These are phyloP conservation scores for Epipyxis sp. DNA, from an alignment of 108 stramenopile species.

Conservation along the genomic window DNA sequence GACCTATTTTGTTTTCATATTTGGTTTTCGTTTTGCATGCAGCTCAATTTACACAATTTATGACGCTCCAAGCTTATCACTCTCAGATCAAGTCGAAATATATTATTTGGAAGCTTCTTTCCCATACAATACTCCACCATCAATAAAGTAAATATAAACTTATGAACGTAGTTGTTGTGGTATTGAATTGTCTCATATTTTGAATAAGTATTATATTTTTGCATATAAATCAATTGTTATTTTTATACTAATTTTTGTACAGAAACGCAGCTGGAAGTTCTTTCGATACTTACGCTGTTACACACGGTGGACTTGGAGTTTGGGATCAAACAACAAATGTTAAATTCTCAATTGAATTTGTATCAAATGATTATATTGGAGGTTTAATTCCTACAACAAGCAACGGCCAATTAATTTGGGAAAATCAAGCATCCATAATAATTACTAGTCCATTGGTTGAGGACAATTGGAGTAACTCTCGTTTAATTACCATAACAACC, in stretches of 20 bases:
- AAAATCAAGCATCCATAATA: background rate
- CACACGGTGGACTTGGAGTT: background rate
- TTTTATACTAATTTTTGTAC: background rate
- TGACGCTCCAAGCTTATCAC: background rate
- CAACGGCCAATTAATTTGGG: background rate
- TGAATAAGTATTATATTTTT: too few species aligned
- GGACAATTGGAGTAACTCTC: background rate
- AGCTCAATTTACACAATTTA: background rate
- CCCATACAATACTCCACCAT: background rate
- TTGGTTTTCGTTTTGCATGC: background rate
- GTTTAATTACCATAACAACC: background rate
- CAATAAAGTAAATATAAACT: background rate
- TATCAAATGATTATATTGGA: background rate
- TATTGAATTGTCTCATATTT: background rate
- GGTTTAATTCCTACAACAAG: background rate
- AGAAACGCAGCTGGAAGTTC: background rate
- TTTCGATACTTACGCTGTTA: background rate
- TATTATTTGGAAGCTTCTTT: constrained; percentile 9
- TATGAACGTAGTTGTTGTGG: background rate
- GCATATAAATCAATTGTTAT: too few species aligned
- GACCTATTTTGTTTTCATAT: background rate
- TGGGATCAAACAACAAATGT: background rate
- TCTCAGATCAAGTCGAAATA: background rate
- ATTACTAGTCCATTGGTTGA: background rate
- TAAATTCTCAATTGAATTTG: constrained; percentile 15